Evolutionary conservation across 2,329 filamentous ascomycete species (phyloP).

Genomic region (Remersonia thermophila): DNA sequence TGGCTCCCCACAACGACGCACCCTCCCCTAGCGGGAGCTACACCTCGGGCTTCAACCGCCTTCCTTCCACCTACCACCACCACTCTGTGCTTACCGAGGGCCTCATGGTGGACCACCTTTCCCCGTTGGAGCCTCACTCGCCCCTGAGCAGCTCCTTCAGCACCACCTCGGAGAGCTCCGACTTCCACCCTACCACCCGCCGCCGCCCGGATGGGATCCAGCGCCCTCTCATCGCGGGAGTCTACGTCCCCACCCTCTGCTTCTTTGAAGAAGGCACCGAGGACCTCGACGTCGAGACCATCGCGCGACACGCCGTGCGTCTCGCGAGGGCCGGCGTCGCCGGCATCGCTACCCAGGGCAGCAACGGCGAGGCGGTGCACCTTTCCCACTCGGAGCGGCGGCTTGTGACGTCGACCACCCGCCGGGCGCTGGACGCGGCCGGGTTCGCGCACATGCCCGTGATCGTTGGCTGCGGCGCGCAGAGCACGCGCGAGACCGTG

Average conservation of each 20-base stretch:
- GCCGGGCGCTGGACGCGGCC: conserved; percentile 53
- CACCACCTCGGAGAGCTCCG: conserved; percentile 23
- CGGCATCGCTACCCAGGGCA: conserved; percentile 65
- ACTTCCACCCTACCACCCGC: conserved; percentile 15
- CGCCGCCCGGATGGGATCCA: conserved; percentile 7
- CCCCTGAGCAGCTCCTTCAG: conserved; percentile 32
- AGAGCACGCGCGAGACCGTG: conserved; percentile 62
- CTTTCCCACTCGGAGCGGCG: conserved; percentile 58
- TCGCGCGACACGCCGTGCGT: conserved; percentile 49
- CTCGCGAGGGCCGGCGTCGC: conserved; percentile 63
- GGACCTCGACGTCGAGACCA: conserved; percentile 52
- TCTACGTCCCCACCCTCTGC: conserved; percentile 63
- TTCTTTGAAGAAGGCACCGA: conserved; percentile 57
- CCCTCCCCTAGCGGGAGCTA: conserved; percentile 34
- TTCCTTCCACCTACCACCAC: conserved; percentile 17
- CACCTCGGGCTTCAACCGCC: conserved; percentile 28
- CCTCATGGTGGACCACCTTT: conserved; percentile 20
- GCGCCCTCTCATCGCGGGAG: conserved; percentile 33
- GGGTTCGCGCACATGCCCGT: conserved; percentile 56
- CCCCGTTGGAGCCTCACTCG: conserved; percentile 23
- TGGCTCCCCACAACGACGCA: conserved; percentile 37
- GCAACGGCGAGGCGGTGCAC: conserved; percentile 74
- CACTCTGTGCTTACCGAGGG: conserved; percentile 22
- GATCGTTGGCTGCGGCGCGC: conserved; percentile 63
- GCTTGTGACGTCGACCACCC: conserved; percentile 55